phyloP scores from a whole-genome alignment of 148 eudicot species.

The Dianthus caryophyllus region DNA sequence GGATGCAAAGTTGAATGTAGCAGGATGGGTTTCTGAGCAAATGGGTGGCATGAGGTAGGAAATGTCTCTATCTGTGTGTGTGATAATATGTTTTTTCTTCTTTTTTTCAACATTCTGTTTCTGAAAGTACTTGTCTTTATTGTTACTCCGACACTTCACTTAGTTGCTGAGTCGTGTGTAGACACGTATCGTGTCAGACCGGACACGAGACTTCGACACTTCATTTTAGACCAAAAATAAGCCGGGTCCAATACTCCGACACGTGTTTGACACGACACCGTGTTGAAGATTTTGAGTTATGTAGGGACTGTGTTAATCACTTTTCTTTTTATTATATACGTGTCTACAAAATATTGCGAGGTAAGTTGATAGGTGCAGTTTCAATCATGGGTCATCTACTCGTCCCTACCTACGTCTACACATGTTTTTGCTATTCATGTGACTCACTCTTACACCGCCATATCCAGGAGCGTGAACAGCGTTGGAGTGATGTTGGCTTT shows the following conservation, averaged over 20 bases:
- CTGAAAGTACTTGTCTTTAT: background rate
- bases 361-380: background rate
- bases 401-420: no score
- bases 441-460: background rate
- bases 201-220: no score
- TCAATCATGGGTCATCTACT: background rate
- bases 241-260: no score
- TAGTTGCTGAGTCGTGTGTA: no score
- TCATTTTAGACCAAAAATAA: no score
- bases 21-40: constrained; percentile 96
- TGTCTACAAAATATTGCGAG: background rate
- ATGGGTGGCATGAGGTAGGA: constrained; percentile 92
- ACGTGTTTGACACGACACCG: no score
- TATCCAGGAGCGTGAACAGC: background rate
- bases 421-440: no score
- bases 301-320: no score
- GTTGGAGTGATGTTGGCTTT: background rate
- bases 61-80: constrained; percentile 6
- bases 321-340: background rate
- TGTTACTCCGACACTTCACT: no score
- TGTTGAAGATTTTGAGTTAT: no score
- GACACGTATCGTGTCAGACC: no score
- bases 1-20: constrained; percentile 87
- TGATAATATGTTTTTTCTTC: background rate
- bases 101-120: constrained; percentile 1